Conservation (phyloP, 345 rosid genomes). For the Linum trigynum region DNA sequence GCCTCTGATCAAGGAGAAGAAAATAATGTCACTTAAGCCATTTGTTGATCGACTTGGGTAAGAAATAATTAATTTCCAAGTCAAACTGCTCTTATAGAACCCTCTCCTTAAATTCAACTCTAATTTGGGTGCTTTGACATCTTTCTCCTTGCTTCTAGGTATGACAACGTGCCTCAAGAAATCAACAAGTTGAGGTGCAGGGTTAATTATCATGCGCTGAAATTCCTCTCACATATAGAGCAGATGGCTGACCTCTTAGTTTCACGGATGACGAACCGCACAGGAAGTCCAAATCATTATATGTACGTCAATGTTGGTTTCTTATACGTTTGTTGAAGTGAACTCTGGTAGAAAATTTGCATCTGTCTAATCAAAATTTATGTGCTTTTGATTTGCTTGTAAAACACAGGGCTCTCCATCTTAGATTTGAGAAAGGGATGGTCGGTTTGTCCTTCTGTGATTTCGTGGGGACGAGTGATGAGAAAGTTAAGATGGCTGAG, state of each 20-base stretch:
- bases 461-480: constrained; percentile 96
- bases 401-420: constrained; percentile 91
- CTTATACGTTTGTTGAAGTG: constrained; percentile 12
- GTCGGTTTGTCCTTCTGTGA: constrained; percentile 96
- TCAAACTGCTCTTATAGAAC: neutral
- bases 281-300: constrained; percentile 72
- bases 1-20: constrained; percentile 96
- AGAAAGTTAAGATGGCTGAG: constrained; percentile 89
- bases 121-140: constrained; percentile 1
- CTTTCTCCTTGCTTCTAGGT: constrained; percentile 40
- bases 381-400: neutral
- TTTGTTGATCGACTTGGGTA: constrained; percentile 99
- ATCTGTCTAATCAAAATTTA: neutral
- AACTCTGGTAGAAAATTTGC: constrained; percentile 7
- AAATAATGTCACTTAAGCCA: constrained; percentile 97
- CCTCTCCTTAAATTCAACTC: constrained; percentile 5
- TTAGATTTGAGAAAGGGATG: constrained; percentile 99
- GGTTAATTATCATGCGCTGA: constrained; percentile 97
- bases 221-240: constrained; percentile 87
- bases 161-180: constrained; percentile 94
- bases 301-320: constrained; percentile 46
- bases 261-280: constrained; percentile 92
- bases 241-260: constrained; percentile 83
- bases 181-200: constrained; percentile 97
- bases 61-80: constrained; percentile 17